These are phyloP conservation scores for Marasmius fiardii DNA, from an alignment of 1,284 basidiomycete genomes.

Conservation along the genomic window DNA sequence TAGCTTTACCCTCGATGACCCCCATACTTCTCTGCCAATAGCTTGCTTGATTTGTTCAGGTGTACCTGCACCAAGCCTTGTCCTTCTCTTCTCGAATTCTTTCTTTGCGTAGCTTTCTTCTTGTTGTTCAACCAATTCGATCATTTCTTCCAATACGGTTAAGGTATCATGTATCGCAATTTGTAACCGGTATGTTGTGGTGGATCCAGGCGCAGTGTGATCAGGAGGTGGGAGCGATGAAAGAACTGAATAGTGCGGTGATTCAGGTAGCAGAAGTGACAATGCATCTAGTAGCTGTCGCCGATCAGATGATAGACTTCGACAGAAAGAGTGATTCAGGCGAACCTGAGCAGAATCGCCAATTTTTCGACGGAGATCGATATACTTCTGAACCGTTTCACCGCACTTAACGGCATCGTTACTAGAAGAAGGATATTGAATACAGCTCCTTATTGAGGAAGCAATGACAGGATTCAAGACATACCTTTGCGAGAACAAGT, in stretches of 20 bases:
- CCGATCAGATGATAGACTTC: conserved; percentile 2
- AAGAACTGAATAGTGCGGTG: conserved; percentile 63
- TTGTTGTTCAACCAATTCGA: conserved; percentile 53
- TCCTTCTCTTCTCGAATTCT: conserved; percentile 77
- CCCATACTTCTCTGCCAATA: conserved; percentile 61
- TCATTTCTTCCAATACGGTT: conserved; percentile 65
- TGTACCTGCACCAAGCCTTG: conserved; percentile 67
- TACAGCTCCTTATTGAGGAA: not conserved
- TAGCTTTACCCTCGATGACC: conserved; percentile 51
- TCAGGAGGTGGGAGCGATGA: conserved; percentile 72
- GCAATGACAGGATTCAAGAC: conserved; percentile 18
- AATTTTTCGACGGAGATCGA: conserved; percentile 61
- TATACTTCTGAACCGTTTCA: conserved; percentile 72
- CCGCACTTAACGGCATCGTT: conserved; percentile 79
- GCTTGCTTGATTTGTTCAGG: conserved; percentile 68
- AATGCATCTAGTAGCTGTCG: conserved; percentile 67
- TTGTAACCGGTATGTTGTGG: conserved; percentile 57
- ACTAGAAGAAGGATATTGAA: conserved; percentile 34
- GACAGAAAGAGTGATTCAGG: conserved; percentile 6
- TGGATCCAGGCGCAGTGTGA: conserved; percentile 66
- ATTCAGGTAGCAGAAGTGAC: conserved; percentile 72
- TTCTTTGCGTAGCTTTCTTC: conserved; percentile 53
- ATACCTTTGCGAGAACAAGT: conserved; percentile 57
- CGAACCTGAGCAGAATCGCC: conserved; percentile 55
- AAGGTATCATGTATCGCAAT: conserved; percentile 67